These are phyloP conservation scores for Cyclanthera cordifolia DNA, from an alignment of 306 rosid species.

Conservation along the genomic window DNA sequence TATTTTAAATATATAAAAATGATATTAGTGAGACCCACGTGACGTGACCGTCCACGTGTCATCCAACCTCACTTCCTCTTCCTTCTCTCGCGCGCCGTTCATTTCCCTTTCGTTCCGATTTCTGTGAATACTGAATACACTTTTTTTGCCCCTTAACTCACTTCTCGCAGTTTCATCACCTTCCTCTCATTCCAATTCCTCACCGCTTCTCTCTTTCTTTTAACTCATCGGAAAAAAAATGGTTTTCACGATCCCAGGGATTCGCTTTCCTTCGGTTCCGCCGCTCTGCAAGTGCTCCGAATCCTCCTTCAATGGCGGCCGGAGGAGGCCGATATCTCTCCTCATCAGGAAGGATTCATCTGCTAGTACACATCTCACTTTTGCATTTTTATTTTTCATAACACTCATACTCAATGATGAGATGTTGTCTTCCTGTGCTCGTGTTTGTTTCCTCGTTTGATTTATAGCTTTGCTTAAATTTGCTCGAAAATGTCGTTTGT, in stretches of 20 bases:
- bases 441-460: not conserved
- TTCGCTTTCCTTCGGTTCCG: conserved; percentile 51
- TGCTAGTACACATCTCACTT: conserved; percentile 30
- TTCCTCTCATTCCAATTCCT: not conserved
- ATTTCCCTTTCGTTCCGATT: not conserved
- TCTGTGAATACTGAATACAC: not conserved
- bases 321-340: conserved; percentile 25
- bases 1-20: no score
- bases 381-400: conserved; percentile 6
- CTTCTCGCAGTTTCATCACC: not conserved
- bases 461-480: not conserved
- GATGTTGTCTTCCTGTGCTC: not conserved
- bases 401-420: not conserved
- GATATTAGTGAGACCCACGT: conserved; percentile 5
- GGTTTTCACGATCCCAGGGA: conserved; percentile 69
- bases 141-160: not conserved
- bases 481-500: not conserved
- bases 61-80: not conserved
- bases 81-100: conserved; percentile 4
- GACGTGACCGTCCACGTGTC: not conserved
- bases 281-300: conserved; percentile 27
- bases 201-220: not conserved
- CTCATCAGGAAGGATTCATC: conserved; percentile 23
- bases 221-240: conserved; percentile 13
- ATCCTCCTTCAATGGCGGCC: conserved; percentile 30